Base-by-base conservation (phyloP, 352 stramenopile species). In the Aphanomyces stellatus region DNA sequence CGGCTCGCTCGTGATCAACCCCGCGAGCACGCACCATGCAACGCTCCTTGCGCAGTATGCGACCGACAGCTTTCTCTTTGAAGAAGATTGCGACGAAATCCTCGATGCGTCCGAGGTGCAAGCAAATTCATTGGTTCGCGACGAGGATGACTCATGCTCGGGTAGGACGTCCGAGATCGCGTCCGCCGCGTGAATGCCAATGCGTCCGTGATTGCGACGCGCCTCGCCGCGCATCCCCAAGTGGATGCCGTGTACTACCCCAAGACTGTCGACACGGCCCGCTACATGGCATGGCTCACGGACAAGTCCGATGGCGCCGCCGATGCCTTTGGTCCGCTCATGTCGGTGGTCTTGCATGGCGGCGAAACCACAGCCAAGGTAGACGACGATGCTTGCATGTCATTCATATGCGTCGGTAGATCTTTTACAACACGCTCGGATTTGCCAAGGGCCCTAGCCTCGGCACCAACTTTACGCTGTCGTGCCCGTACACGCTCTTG, bases 401-500 rank as follows among this genome's bases (percentile, higher is more conserved):
- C 28, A 49, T 75, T 2, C 69, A 75, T 25, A 65, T 84, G 22
- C 73, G 72, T 53, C 62, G 78, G 48, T 77, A 82, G 69, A 78
- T 76, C 6, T 98, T 98, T 62, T 98, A 96, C 72, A 87, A 98
- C 69, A 57, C 76, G 2, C 62, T 98, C 31, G 77, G 79, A 40
- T 72, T 94, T 35, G 88, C 87, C 28, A 97, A 96, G 57, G 85
- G 88, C 0, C 87, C 88, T 31, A 94, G 86, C 35, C 82, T 98
- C 24, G 93, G 93, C 37, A 98, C 92, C 0, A 98, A 98, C 74
- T 98, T 98, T 69, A 97, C 92, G 22, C 75, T 98, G 17, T 77
- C 78, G 19, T 98, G 88, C 74, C 91, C 93, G 11, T 98, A 98
- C 76, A 93, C 91, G 19, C 62, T 98, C 33, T 73, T 98, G 0